Evolutionary conservation across 768 basidiomycete genomes (phyloP).

Genomic region (Austroboletus festivus): DNA sequence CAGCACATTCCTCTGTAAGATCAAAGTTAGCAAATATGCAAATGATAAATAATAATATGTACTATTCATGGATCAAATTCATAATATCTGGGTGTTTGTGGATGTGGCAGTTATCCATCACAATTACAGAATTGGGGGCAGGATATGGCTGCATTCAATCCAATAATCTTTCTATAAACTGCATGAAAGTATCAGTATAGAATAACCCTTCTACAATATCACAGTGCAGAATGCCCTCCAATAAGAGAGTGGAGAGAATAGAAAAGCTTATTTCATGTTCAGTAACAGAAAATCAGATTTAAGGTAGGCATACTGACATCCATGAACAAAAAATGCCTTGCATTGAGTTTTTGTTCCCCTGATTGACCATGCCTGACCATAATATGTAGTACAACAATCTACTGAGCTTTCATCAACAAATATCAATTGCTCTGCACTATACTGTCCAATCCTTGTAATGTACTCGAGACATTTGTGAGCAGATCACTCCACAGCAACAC

Average conservation of each 20-base stretch:
- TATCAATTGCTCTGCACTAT: neutral
- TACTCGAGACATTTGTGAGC: neutral
- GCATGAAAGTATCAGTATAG: neutral
- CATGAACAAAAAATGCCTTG: neutral
- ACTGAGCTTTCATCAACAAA: neutral
- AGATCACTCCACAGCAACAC: neutral
- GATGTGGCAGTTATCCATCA: neutral
- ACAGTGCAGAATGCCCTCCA: neutral
- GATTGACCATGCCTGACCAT: neutral
- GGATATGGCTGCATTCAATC: neutral
- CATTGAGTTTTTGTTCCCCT: neutral
- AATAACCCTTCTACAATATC: neutral
- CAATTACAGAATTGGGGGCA: neutral
- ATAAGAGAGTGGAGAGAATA: neutral
- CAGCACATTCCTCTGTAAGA: neutral
- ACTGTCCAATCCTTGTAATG: neutral
- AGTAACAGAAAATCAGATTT: too few relatives aligned
- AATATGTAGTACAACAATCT: neutral
- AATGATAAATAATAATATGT: neutral
- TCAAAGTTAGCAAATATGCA: neutral
- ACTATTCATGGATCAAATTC: neutral
- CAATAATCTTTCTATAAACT: neutral
- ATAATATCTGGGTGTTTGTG: neutral
- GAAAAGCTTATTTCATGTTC: neutral
- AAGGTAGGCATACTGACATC: too few relatives aligned